Base-by-base conservation (phyloP, 371 early-diverging fungal genomes). In the Rhizopus delemar region DNA sequence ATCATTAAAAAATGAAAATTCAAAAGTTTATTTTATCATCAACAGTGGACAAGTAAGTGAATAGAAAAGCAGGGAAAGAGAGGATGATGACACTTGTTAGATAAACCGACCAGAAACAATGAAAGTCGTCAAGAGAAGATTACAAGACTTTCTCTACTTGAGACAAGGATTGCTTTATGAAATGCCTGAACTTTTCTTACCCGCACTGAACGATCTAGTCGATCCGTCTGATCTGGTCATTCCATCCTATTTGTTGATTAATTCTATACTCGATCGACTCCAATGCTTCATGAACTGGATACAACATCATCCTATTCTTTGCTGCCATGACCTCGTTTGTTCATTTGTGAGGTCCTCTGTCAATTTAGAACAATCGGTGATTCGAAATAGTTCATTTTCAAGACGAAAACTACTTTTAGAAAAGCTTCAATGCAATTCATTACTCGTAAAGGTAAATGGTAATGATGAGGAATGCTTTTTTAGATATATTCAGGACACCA, bases 131-230 rank as follows among this genome's bases (percentile, higher is more conserved):
- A 60, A 69, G 29, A 62, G 82, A 41, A 64, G 66, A n/a, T 31
- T 77, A 41, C 68, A 76, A 13, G 83, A 82, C 31, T 82, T 82
- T 58, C 45, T 63, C 49, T 68, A 76, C 34, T 54, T 82, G 22
- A 62, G 75, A 5, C 59, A 75, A 41, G 68, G 72, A 16, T 36
- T 78, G 36, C 33, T 74, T 8, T 54, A 73, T 13, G 83, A 82
- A 59, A 46, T 57, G 12, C 80, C 83, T 0, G 80, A 82, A 52
- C 41, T 68, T 0, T 78, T 75, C 53, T 66, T 82, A 16, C 83
- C 83, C 0, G 74, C 78, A 3, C 64, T 82, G 8, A 60, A 67
- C 8, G 57, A 69, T 41, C 62, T 80, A 28, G 56, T 68, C 32
- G 74, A 78, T 22, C 77, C 77, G 2, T 64, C 61, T 8, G 65